Evolutionary conservation across 331 rosid genomes (phyloP), one percentile per base, ranked within the genome.

Genomic region (Malus hybrid): DNA sequence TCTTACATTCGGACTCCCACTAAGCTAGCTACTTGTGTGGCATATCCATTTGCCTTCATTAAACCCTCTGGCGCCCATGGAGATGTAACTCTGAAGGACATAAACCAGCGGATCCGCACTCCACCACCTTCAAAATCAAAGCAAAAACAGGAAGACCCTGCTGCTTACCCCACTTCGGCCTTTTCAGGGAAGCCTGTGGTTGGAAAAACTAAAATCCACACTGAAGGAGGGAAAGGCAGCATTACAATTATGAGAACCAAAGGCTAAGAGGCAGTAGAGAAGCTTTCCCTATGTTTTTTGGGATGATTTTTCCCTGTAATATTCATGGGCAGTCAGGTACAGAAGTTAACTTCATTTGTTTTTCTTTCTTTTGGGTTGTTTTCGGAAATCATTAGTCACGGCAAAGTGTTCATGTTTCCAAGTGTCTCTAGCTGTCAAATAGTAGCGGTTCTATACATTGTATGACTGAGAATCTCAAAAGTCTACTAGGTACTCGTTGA

Each of bases 161-260:
- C 84, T 65, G 53, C 78, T 50, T 95, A 78, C 75, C 99, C 97
- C 53, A 94, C 89, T 74, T 95, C 99, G 30, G 98, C 99, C 74
- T 90, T 95, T 80, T 92, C 99, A 10, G 99, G 99, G 72, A 95
- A 95, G 89, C 98, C 99, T 8, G 98, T 95, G 8, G 99, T 95
- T 71, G 97, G 93, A 7, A 90, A 95, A 82, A 95, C 98, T 6
- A 95, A 90, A 82, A 92, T 95, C 34, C 98, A 85, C 80, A 95
- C 98, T 0, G 97, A 92, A 83, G 98, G 99, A 28, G 97, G 99
- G 69, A 95, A 87, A 79, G 99, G 99, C 39, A 95, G 99, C 98
- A 95, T 95, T 84, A 95, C 99, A 76, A 95, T 95, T 64, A 92
- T 89, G 96, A 87, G 98, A 81, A 92, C 99, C 65, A 90, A 88